Evolutionary conservation across 805 yeast genomes (phyloP), one percentile per base, ranked within the genome.

Genomic region (Ogataea allantospora): DNA sequence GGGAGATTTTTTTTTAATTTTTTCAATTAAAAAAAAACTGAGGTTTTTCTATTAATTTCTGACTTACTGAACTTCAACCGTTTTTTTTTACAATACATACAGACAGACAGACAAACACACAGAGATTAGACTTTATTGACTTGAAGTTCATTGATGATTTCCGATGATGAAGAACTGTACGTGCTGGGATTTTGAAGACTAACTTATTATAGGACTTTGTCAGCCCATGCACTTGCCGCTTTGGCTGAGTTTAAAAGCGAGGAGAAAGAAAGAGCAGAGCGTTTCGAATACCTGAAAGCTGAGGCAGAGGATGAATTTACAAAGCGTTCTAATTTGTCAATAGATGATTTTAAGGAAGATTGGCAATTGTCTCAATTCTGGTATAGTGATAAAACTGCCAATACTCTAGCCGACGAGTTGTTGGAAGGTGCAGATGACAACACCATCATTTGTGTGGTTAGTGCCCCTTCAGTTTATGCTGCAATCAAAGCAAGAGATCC

Each of bases 351-450:
- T 60, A 71, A 83, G 55, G 96, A 88, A 61, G 95, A 88, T 62
- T 88, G 97, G 97, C 93, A 87, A 55, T 68, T 89, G 25, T 87
- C 95, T 1, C 97, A 88, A 60, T 88, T 88, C 63, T 88, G 97
- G 88, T 88, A 87, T 55, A 66, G 73, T 40, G 89, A 87, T 43
- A 62, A 67, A 3, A 88, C 96, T 1, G 88, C 96, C 0, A 72
- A 70, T 35, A 55, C 63, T 0, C 59, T 87, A 13, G 93, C 87
- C 0, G 75, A 73, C 43, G 93, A 86, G 6, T 65, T 88, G 27
- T 60, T 88, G 10, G 85, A 80, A 23, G 93, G 87, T 6, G 93
- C 95, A 1, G 83, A 80, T 48, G 72, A 71, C 37, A 70, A 74
- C 25, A 84, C 95, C 0, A 79, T 78, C 1, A 71, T 88, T 29